Percentiles rank a stretch among this genome's conserved stretches.
These are phyloP conservation scores for Davidsoniella eucalypti DNA, from an alignment of 2,329 filamentous ascomycete species.

Conservation along the genomic window DNA sequence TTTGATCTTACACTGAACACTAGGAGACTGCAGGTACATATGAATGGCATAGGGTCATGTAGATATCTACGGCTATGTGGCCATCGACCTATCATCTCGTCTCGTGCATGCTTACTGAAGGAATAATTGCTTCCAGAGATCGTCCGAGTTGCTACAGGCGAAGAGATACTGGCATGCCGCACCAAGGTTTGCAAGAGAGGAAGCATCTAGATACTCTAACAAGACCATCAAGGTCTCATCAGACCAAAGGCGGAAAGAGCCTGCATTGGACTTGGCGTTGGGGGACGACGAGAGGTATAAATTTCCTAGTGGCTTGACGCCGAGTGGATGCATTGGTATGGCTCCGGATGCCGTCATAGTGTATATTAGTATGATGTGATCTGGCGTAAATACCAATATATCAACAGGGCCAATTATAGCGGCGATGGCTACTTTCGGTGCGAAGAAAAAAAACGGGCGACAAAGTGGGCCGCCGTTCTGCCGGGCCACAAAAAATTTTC, in stretches of 20 bases:
- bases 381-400: too few species aligned
- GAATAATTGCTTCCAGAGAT: constrained; percentile 77
- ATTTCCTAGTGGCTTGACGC: constrained; percentile 78
- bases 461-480: too few species aligned
- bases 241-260: constrained; percentile 50
- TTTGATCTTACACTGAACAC: too few species aligned
- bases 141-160: constrained; percentile 69
- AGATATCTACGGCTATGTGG: too few species aligned
- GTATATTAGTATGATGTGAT: too few species aligned
- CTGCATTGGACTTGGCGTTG: constrained; percentile 29
- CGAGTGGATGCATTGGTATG: constrained; percentile 65
- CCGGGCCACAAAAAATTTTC: too few species aligned
- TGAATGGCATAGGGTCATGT: too few species aligned
- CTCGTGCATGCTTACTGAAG: constrained; percentile 47
- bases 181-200: constrained; percentile 47
- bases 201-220: constrained; percentile 56
- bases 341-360: constrained; percentile 20
- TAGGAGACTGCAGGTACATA: too few species aligned
- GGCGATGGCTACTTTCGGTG: too few species aligned
- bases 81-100: too few species aligned
- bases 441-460: too few species aligned
- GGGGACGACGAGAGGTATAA: constrained; percentile 40
- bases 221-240: constrained; percentile 67
- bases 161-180: constrained; percentile 72
- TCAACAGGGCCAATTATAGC: too few species aligned